phyloP scores from a whole-genome alignment of 1,139 yeast species.

The Chernovozyma sophiae-reginae region DNA sequence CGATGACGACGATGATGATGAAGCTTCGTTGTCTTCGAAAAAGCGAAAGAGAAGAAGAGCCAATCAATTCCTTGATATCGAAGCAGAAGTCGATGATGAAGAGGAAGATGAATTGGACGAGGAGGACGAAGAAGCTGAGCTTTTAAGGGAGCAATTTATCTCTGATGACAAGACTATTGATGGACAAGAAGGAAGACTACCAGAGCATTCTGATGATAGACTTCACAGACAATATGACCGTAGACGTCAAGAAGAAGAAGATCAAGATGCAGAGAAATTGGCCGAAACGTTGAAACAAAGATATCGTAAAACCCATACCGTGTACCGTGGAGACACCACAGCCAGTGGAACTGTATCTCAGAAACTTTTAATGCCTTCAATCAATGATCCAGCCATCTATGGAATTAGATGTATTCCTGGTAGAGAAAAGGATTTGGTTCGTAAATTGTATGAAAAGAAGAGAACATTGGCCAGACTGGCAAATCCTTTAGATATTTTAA shows the following conservation, averaged over 20 bases:
- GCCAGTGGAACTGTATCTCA: slow-evolving; percentile 84
- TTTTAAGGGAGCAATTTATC: slow-evolving; percentile 77
- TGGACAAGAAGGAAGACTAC: slow-evolving; percentile 37
- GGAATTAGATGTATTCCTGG: slow-evolving; percentile 94
- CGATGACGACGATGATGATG: slow-evolving; percentile 51
- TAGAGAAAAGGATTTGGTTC: slow-evolving; percentile 85
- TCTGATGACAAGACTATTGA: slow-evolving; percentile 59
- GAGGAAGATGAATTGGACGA: slow-evolving; percentile 90
- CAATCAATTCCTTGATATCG: slow-evolving; percentile 95
- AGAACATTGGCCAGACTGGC: slow-evolving; percentile 60
- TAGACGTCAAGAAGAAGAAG: slow-evolving; percentile 83
- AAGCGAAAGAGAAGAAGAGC: slow-evolving; percentile 67
- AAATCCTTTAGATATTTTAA: slow-evolving; percentile 66
- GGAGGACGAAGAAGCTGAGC: slow-evolving; percentile 85
- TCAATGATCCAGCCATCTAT: slow-evolving; percentile 94
- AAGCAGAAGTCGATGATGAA: slow-evolving; percentile 98
- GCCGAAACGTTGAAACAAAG: slow-evolving; percentile 92
- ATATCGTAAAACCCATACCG: slow-evolving; percentile 82
- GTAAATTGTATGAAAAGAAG: slow-evolving; percentile 78
- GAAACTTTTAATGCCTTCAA: slow-evolving; percentile 88
- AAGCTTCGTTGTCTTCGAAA: slow-evolving; percentile 38
- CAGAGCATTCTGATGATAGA: slow-evolving; percentile 55
- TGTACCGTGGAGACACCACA: slow-evolving; percentile 79
- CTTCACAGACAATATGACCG: slow-evolving; percentile 90
- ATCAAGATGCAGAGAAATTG: slow-evolving; percentile 90